Percentiles rank a stretch among this genome's conserved stretches.
phyloP scores from a whole-genome alignment of 2,329 filamentous ascomycete species.

The Eutypella sp. region DNA sequence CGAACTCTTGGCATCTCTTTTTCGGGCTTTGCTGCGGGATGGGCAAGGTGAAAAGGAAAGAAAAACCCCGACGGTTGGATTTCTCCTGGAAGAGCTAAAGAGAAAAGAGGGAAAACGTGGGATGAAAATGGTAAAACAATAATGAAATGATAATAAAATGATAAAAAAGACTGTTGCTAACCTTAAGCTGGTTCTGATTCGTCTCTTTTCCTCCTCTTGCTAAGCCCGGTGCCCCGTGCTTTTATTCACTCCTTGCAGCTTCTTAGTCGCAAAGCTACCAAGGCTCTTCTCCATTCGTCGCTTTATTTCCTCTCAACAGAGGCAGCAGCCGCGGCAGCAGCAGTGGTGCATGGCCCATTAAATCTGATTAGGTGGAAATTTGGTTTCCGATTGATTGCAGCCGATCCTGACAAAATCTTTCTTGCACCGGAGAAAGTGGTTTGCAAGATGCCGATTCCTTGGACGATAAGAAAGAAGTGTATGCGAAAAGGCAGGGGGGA shows the following conservation, averaged over 20 bases:
- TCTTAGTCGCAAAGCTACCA: not conserved
- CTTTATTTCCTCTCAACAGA: not conserved
- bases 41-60: too few relatives aligned
- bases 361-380: slow-evolving; percentile 22
- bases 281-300: not conserved
- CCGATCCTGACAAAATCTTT: slow-evolving; percentile 20
- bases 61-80: too few relatives aligned
- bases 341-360: slow-evolving; percentile 17
- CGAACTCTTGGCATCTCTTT: too few relatives aligned
- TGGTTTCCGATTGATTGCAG: slow-evolving; percentile 23
- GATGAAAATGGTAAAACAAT: not conserved
- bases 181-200: not conserved
- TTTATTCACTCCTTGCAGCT: not conserved
- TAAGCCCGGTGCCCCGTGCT: not conserved
- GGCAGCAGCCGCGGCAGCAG: slow-evolving; percentile 6
- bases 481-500: slow-evolving; percentile 1
- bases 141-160: slow-evolving; percentile 5
- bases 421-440: slow-evolving; percentile 11
- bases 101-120: slow-evolving; percentile 4
- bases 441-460: slow-evolving; percentile 10
- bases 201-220: not conserved
- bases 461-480: slow-evolving; percentile 6
- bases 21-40: too few relatives aligned
- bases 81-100: slow-evolving; percentile 2
- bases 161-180: not conserved